These are phyloP conservation scores for Talaromyces piceae DNA, from an alignment of 2,329 filamentous ascomycete genomes.

Conservation along the genomic window DNA sequence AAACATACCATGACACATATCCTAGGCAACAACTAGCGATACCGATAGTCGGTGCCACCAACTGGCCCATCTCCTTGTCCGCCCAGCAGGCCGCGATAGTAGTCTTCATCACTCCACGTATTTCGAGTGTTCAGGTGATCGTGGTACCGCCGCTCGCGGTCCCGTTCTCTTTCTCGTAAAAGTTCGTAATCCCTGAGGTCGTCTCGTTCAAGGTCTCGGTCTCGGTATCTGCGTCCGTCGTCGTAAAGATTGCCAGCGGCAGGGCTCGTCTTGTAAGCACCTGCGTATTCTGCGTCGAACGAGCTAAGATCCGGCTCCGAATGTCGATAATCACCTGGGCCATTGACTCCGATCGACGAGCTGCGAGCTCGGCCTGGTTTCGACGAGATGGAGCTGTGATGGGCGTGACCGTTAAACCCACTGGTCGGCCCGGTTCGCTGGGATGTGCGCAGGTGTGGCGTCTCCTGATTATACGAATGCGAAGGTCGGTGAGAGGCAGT, in stretches of 20 bases:
- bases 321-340: constrained; percentile 24
- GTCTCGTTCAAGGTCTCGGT: constrained; percentile 20
- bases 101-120: constrained; percentile 31
- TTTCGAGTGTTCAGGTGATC: constrained; percentile 20
- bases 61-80: constrained; percentile 20
- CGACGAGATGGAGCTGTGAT: constrained; percentile 11
- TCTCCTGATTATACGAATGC: constrained; percentile 38
- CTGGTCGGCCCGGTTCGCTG: constrained; percentile 6
- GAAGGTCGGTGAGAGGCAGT: constrained; percentile 53
- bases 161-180: constrained; percentile 22
- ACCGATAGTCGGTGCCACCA: constrained; percentile 16
- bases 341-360: constrained; percentile 22
- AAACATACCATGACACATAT: neutral
- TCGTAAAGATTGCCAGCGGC: constrained; percentile 19
- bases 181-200: constrained; percentile 20
- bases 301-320: constrained; percentile 28
- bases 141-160: constrained; percentile 23
- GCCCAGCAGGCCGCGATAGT: constrained; percentile 29
- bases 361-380: constrained; percentile 21
- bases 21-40: constrained; percentile 5
- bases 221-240: constrained; percentile 19
- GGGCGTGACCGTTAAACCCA: constrained; percentile 7
- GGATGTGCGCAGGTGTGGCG: constrained; percentile 16
- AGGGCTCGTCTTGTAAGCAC: constrained; percentile 16
- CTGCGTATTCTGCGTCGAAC: constrained; percentile 15